A percentile compares a stretch with the other conserved stretches of the same genome.
Conservation (phyloP, 352 stramenopile species). For the Stramenopiles sp. region DNA sequence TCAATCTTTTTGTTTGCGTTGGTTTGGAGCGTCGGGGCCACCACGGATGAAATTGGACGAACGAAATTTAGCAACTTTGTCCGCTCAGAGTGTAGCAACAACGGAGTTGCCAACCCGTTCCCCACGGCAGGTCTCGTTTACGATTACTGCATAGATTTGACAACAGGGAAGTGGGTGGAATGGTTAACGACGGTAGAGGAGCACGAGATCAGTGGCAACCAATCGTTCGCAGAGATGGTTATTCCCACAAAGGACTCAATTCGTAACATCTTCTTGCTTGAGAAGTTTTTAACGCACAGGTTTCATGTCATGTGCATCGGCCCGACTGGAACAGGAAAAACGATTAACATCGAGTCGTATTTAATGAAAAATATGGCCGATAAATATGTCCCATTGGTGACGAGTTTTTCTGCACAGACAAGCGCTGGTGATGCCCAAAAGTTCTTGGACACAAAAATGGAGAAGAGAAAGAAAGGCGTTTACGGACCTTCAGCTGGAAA, state of each 20-base stretch:
- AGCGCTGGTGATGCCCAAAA: constrained; percentile 74
- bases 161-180: constrained; percentile 48
- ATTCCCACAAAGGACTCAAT: constrained; percentile 76
- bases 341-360: constrained; percentile 73
- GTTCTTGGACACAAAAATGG: constrained; percentile 73
- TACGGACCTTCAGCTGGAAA: constrained; percentile 66
- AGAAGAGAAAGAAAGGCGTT: constrained; percentile 70
- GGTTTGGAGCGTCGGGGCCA: constrained; percentile 69
- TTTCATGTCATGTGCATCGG: constrained; percentile 77
- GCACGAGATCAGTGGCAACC: constrained; percentile 41
- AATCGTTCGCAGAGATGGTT: constrained; percentile 68
- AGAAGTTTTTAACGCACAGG: constrained; percentile 45
- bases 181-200: constrained; percentile 71
- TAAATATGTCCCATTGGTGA: constrained; percentile 65
- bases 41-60: constrained; percentile 55
- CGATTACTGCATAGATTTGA: constrained; percentile 64
- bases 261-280: constrained; percentile 69
- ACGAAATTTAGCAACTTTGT: constrained; percentile 58
- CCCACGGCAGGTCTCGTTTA: constrained; percentile 49
- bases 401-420: constrained; percentile 75
- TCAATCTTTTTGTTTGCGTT: constrained; percentile 69
- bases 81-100: constrained; percentile 41
- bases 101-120: constrained; percentile 63
- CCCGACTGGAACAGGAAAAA: constrained; percentile 78
- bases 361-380: constrained; percentile 58